These are phyloP conservation scores for Microdochium nivale DNA, from an alignment of 2,329 filamentous ascomycete genomes.

Conservation along the genomic window DNA sequence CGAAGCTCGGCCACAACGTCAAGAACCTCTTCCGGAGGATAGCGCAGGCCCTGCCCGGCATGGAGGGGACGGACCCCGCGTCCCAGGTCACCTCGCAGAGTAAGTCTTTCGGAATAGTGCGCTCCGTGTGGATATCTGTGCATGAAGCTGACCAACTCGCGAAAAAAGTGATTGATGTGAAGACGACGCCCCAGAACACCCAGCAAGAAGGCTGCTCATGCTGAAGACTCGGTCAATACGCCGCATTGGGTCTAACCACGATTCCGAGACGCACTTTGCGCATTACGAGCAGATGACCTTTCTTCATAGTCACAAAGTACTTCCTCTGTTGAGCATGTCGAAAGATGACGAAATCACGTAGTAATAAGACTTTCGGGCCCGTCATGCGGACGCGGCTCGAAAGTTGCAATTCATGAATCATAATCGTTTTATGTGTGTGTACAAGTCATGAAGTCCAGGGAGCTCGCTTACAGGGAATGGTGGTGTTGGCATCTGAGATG, in stretches of 20 bases:
- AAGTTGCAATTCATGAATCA: neutral
- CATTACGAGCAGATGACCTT: neutral
- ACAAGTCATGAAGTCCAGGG: neutral
- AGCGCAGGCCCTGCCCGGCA: slow-evolving; percentile 92
- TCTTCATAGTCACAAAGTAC: neutral
- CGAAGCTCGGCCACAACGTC: slow-evolving; percentile 95
- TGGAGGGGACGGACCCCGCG: slow-evolving; percentile 83
- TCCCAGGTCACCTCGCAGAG: slow-evolving; percentile 68
- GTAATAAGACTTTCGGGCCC: neutral
- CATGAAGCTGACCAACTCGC: slow-evolving; percentile 15
- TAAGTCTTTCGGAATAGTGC: slow-evolving; percentile 35
- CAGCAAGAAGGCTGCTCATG: slow-evolving; percentile 68
- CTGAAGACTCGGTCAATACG: slow-evolving; percentile 24
- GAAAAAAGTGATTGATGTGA: slow-evolving; percentile 78
- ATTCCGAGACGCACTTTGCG: neutral
- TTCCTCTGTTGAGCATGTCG: neutral
- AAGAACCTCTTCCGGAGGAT: slow-evolving; percentile 97
- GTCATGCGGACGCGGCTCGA: neutral
- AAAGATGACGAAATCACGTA: neutral
- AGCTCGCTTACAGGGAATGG: too few relatives aligned
- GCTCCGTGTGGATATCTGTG: neutral
- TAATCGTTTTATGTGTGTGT: neutral
- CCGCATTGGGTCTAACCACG: neutral
- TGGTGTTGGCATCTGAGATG: neutral
- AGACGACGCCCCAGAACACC: slow-evolving; percentile 64